These are phyloP conservation scores for Solanum raphanifolium DNA, from an alignment of 257 asterid genomes.

Conservation along the genomic window DNA sequence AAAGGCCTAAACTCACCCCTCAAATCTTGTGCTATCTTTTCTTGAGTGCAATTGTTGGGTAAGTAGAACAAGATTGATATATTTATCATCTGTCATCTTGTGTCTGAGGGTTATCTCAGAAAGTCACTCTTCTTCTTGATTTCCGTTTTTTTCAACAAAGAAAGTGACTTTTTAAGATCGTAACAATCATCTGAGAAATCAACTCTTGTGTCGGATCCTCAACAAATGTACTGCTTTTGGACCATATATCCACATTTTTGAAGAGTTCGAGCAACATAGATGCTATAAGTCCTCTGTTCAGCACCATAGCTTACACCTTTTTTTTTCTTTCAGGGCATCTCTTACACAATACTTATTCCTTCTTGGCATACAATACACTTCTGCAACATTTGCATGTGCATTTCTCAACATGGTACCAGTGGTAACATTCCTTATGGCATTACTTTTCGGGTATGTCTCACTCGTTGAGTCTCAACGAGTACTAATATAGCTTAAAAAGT, in stretches of 20 bases:
- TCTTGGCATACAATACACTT: constrained; percentile 56
- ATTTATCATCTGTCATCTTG: neutral
- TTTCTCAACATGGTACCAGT: constrained; percentile 64
- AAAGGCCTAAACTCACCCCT: constrained; percentile 53
- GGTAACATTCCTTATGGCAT: constrained; percentile 51
- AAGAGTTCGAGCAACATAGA: neutral
- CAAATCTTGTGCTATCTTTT: constrained; percentile 35
- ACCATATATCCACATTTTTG: neutral
- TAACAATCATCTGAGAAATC: neutral
- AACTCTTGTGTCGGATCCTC: neutral
- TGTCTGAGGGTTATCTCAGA: neutral
- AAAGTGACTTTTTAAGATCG: neutral
- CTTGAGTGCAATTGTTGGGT: constrained; percentile 74
- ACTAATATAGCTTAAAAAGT: neutral
- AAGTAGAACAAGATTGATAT: neutral
- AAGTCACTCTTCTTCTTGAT: neutral
- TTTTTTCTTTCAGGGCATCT: constrained; percentile 41
- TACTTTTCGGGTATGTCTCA: constrained; percentile 47
- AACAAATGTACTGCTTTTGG: neutral
- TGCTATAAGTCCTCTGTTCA: neutral
- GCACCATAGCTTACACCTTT: neutral
- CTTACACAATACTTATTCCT: constrained; percentile 67
- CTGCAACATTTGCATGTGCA: constrained; percentile 71
- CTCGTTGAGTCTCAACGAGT: neutral
- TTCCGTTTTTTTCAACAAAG: neutral